Percentiles rank a stretch among this genome's conserved stretches.
Conservation (phyloP, 139 green algal genomes). For the Chlamydomonas sphaeroides region DNA sequence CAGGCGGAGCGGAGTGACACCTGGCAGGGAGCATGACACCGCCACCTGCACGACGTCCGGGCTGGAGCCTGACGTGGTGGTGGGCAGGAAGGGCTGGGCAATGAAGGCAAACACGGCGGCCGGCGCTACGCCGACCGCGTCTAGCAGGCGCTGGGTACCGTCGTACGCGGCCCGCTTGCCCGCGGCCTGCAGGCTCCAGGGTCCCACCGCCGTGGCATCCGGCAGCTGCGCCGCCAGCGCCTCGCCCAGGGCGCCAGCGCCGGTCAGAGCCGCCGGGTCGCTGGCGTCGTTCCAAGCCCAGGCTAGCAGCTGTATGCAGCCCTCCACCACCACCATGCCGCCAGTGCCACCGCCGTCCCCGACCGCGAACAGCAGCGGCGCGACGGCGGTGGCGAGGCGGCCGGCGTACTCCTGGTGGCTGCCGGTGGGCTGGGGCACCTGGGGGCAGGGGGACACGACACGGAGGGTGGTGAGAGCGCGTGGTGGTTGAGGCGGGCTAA, state of each 20-base stretch:
- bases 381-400: conserved; percentile 3
- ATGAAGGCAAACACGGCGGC: no score
- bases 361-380: conserved; percentile 1
- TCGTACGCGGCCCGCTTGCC: no score
- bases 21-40: no score
- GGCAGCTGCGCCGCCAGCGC: conserved; percentile 6
- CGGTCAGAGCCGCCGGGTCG: neutral
- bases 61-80: no score
- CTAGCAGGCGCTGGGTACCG: no score
- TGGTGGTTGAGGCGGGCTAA: no score
- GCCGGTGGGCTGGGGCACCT: conserved; percentile 25
- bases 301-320: conserved; percentile 37
- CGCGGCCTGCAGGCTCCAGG: conserved; percentile 24
- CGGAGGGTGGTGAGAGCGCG: no score
- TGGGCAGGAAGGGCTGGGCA: no score
- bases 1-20: no score
- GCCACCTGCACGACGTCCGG: no score
- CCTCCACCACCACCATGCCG: conserved; percentile 31
- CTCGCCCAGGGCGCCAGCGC: conserved; percentile 7
- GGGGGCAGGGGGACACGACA: neutral
- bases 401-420: conserved; percentile 17
- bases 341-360: neutral
- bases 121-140: no score
- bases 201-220: neutral
- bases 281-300: conserved; percentile 19